Conservation (phyloP, 2,329 filamentous ascomycete species). For the Fusarium brevicatenulatum region DNA sequence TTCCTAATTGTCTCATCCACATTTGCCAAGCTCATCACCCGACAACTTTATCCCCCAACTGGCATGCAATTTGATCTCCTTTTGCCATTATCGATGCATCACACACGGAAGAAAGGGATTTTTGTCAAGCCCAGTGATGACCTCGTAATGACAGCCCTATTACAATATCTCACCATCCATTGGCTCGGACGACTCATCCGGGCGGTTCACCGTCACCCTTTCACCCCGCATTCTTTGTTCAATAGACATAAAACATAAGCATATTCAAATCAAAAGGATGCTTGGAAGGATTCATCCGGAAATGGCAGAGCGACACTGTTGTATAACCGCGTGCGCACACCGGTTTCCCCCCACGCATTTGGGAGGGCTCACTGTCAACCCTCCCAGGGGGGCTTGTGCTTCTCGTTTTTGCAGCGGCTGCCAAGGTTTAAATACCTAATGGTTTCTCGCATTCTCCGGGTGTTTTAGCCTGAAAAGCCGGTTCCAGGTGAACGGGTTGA, state of each 20-base stretch:
- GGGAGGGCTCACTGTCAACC: conserved; percentile 28
- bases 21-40: background rate
- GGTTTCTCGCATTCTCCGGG: background rate
- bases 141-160: background rate
- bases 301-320: background rate
- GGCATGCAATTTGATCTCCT: background rate
- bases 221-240: background rate
- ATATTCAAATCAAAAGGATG: background rate
- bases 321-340: background rate
- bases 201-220: background rate
- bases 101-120: background rate
- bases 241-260: background rate
- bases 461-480: conserved; percentile 24
- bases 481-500: conserved; percentile 19
- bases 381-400: background rate
- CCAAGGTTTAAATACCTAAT: conserved; percentile 5
- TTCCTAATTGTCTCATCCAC: background rate
- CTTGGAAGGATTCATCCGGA: conserved; percentile 14
- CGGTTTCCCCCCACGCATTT: conserved; percentile 4
- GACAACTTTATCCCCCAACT: background rate
- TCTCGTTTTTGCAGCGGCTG: background rate
- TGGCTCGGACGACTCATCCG: background rate
- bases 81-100: conserved; percentile 7
- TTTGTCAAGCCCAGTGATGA: background rate
- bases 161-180: background rate